Percentiles rank a stretch among this genome's conserved stretches.
Evolutionary conservation across 2,329 filamentous ascomycete genomes (phyloP).

Genomic region (Botrytis paeoniae): DNA sequence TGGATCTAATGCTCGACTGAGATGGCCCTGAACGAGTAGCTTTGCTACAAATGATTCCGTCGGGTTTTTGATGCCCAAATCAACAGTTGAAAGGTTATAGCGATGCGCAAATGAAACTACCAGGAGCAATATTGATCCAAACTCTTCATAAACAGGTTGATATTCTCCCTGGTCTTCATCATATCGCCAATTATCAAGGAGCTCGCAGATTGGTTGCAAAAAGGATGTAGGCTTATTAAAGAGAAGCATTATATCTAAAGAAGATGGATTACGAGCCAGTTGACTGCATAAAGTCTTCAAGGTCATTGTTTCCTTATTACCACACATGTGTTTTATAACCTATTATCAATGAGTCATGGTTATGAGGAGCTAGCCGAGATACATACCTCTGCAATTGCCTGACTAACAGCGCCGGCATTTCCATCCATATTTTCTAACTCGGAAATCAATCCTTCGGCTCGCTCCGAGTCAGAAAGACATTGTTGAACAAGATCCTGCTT

Average conservation of each 20-base stretch:
- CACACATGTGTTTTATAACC: constrained; percentile 67
- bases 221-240: constrained; percentile 70
- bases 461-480: constrained; percentile 72
- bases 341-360: constrained; percentile 36
- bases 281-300: constrained; percentile 70
- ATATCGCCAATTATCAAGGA: constrained; percentile 76
- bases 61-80: constrained; percentile 56
- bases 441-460: constrained; percentile 70
- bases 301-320: constrained; percentile 75
- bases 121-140: constrained; percentile 71
- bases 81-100: constrained; percentile 62
- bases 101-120: constrained; percentile 73
- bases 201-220: constrained; percentile 68
- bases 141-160: constrained; percentile 83
- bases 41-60: constrained; percentile 66
- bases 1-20: constrained; percentile 56
- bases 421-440: constrained; percentile 89
- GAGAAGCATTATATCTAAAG: constrained; percentile 71
- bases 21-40: constrained; percentile 58
- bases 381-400: constrained; percentile 67
- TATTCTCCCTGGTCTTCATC: constrained; percentile 83
- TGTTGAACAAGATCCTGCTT: constrained; percentile 77
- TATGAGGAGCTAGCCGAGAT: constrained; percentile 23
- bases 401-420: constrained; percentile 81
- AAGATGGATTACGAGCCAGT: constrained; percentile 68